A percentile compares a stretch with the other conserved stretches of the same genome.
Evolutionary conservation across 1,284 basidiomycete genomes (phyloP).

Genomic region (Leccinum huronense): DNA sequence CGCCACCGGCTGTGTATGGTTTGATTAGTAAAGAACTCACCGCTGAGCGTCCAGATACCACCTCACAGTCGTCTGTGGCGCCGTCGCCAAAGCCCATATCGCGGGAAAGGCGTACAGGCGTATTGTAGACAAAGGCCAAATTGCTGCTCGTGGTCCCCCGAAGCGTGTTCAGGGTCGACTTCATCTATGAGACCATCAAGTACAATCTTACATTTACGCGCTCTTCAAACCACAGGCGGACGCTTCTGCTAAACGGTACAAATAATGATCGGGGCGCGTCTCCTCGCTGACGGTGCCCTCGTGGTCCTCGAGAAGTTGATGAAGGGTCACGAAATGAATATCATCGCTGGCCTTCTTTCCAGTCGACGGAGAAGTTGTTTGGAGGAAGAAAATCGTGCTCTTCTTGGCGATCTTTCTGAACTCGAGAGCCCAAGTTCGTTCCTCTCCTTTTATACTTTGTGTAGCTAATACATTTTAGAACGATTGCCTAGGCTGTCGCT

Average conservation of each 20-base stretch:
- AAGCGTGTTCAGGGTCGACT: constrained; percentile 96
- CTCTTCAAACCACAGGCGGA: constrained; percentile 86
- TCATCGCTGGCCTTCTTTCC: constrained; percentile 69
- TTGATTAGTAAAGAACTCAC: constrained; percentile 96
- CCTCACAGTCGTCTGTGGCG: constrained; percentile 95
- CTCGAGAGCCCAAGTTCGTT: constrained; percentile 78
- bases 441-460: neutral
- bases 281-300: constrained; percentile 93
- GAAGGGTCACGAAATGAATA: constrained; percentile 83
- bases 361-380: constrained; percentile 88
- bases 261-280: constrained; percentile 86
- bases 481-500: constrained; percentile 78
- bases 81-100: constrained; percentile 92
- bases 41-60: constrained; percentile 91
- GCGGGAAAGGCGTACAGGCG: constrained; percentile 92
- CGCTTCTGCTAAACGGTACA: constrained; percentile 93
- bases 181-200: constrained; percentile 95
- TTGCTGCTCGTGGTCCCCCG: constrained; percentile 90
- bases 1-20: constrained; percentile 98
- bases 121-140: constrained; percentile 96
- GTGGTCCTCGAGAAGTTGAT: constrained; percentile 82
- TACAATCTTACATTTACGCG: constrained; percentile 97
- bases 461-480: constrained; percentile 43
- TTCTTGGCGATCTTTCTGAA: constrained; percentile 54
- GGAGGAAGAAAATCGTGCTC: constrained; percentile 86